Evolutionary conservation across 176 grass and related monocot genomes (phyloP).

Genomic region (Hordeum vulgare): DNA sequence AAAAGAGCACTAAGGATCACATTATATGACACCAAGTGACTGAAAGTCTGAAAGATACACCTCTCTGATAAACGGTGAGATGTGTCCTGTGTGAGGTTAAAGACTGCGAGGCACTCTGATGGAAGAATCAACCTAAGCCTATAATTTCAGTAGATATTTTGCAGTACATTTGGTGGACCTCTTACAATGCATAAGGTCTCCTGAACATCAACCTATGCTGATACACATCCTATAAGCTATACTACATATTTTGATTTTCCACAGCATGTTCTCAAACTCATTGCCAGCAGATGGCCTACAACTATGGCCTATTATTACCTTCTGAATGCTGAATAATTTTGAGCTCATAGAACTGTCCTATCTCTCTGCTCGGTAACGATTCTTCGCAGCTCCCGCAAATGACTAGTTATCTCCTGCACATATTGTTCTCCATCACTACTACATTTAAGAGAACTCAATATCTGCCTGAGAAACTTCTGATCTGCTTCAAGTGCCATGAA

Average conservation of each 20-base stretch:
- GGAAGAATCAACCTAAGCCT: not conserved
- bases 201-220: not conserved
- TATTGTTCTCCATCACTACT: constrained; percentile 36
- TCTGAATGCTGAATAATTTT: constrained; percentile 9
- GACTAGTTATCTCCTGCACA: constrained; percentile 54
- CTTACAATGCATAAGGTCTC: not conserved
- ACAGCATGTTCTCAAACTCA: not conserved
- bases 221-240: not conserved
- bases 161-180: not conserved
- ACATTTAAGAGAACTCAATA: constrained; percentile 50
- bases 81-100: not conserved
- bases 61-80: not conserved
- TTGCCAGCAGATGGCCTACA: not conserved
- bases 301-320: constrained; percentile 30
- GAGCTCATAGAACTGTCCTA: constrained; percentile 10
- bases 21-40: not conserved
- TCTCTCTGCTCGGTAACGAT: constrained; percentile 35
- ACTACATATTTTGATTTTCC: not conserved
- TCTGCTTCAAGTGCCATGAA: constrained; percentile 59
- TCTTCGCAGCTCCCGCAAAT: constrained; percentile 53
- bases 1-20: not conserved
- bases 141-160: not conserved
- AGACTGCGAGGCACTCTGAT: not conserved
- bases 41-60: not conserved
- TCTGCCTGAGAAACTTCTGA: constrained; percentile 51